Percentiles rank a stretch among this genome's conserved stretches.
phyloP scores from a whole-genome alignment of 345 rosid species.

The Leavenworthia alabamica region DNA sequence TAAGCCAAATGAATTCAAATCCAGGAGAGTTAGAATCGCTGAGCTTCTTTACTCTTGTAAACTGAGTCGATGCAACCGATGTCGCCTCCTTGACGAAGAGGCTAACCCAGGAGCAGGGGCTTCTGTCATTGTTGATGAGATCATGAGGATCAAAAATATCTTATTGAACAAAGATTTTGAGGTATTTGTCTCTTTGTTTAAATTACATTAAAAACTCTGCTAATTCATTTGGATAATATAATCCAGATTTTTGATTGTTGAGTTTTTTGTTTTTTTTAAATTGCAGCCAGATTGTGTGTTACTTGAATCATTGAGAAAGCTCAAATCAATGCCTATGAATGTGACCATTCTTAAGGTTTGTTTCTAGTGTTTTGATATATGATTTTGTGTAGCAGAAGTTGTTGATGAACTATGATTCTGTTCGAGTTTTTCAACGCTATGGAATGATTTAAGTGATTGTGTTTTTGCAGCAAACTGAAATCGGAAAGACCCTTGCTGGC shows the following conservation, averaged over 20 bases:
- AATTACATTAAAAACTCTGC: no score
- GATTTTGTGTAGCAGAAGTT: no score
- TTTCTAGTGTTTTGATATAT: background rate
- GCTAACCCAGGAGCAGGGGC: conserved; percentile 26
- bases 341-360: conserved; percentile 69
- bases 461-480: conserved; percentile 62
- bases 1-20: conserved; percentile 58
- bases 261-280: no score
- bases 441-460: background rate
- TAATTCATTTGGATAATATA: no score
- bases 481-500: conserved; percentile 75
- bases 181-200: conserved; percentile 36
- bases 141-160: conserved; percentile 61
- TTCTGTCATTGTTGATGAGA: conserved; percentile 51
- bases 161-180: conserved; percentile 44
- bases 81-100: conserved; percentile 41
- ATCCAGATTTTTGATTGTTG: no score
- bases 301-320: conserved; percentile 64
- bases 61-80: conserved; percentile 40
- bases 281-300: conserved; percentile 57
- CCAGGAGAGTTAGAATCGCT: conserved; percentile 55
- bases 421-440: background rate
- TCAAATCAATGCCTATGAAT: conserved; percentile 59
- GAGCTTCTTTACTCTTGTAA: conserved; percentile 56
- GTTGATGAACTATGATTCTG: no score